Conservation (phyloP, 2,329 filamentous ascomycete genomes). For the Trichoderma sp. region DNA sequence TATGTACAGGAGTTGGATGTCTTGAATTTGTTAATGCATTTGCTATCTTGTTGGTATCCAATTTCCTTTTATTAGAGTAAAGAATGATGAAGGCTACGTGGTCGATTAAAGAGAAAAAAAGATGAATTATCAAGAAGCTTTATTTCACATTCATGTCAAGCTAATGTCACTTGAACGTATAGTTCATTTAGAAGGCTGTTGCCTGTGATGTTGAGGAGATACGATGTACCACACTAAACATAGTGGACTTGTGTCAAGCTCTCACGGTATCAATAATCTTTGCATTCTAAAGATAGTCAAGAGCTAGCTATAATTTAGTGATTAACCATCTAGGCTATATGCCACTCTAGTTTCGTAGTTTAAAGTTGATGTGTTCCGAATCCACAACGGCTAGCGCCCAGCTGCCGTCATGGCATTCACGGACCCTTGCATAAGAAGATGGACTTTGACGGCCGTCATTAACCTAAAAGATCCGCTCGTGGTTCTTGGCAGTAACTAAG, state of each 20-base stretch:
- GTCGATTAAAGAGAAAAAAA: background rate
- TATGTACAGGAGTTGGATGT: background rate
- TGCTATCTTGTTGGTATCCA: background rate
- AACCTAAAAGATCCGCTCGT: background rate
- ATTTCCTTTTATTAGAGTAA: background rate
- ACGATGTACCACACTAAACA: background rate
- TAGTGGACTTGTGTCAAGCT: background rate
- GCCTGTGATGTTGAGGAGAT: background rate
- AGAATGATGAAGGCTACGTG: background rate
- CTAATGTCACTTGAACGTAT: background rate
- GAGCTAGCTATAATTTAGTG: background rate
- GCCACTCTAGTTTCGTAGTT: background rate
- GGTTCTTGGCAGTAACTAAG: background rate
- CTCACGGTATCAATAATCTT: background rate
- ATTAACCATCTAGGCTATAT: background rate
- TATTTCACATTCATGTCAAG: background rate
- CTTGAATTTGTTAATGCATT: background rate
- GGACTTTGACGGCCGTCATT: background rate
- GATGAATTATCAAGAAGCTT: background rate
- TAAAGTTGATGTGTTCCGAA: background rate
- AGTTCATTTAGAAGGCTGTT: background rate
- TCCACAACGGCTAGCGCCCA: background rate
- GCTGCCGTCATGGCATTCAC: background rate
- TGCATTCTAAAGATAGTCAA: background rate
- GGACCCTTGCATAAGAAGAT: background rate